Conservation (phyloP, 2,329 filamentous ascomycete genomes). For the Chaetomiaceae sp. region DNA sequence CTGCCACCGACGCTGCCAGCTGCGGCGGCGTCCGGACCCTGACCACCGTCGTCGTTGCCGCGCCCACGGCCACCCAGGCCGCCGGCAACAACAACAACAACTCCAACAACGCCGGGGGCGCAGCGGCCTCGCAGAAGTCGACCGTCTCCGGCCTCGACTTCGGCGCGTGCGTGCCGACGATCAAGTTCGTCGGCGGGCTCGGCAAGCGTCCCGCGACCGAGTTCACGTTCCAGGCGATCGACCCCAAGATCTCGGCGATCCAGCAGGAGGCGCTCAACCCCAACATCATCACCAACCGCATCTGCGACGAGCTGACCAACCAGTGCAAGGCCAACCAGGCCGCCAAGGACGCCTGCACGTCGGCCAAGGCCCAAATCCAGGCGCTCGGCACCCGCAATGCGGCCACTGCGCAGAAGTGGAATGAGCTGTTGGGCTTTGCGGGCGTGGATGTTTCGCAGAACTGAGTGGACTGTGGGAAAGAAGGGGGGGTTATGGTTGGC, state of each 20-base stretch:
- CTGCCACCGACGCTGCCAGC: constrained; percentile 33
- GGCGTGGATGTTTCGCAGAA: constrained; percentile 28
- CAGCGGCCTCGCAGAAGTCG: constrained; percentile 27
- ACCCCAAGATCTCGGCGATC: constrained; percentile 53
- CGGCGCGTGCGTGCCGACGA: constrained; percentile 49
- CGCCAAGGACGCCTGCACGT: constrained; percentile 47
- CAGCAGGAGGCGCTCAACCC: constrained; percentile 65
- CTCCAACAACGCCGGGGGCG: constrained; percentile 5
- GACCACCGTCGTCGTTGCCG: constrained; percentile 27
- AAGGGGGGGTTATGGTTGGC: not conserved
- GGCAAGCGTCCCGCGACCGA: constrained; percentile 50
- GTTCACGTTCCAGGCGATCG: constrained; percentile 62
- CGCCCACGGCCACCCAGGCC: constrained; percentile 16
- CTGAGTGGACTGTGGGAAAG: not conserved
- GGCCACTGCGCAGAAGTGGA: constrained; percentile 36
- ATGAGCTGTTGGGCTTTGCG: constrained; percentile 35
- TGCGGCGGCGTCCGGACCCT: constrained; percentile 27
- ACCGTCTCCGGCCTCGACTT: constrained; percentile 41
- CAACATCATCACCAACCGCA: constrained; percentile 66
- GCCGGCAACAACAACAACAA: constrained; percentile 6
- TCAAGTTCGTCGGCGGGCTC: constrained; percentile 53
- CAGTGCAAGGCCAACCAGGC: constrained; percentile 58
- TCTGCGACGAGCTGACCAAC: constrained; percentile 63
- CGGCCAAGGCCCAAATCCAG: constrained; percentile 40
- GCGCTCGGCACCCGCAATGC: constrained; percentile 31